Evolutionary conservation across 306 rosid genomes (phyloP).

Genomic region (Rosa chinensis): DNA sequence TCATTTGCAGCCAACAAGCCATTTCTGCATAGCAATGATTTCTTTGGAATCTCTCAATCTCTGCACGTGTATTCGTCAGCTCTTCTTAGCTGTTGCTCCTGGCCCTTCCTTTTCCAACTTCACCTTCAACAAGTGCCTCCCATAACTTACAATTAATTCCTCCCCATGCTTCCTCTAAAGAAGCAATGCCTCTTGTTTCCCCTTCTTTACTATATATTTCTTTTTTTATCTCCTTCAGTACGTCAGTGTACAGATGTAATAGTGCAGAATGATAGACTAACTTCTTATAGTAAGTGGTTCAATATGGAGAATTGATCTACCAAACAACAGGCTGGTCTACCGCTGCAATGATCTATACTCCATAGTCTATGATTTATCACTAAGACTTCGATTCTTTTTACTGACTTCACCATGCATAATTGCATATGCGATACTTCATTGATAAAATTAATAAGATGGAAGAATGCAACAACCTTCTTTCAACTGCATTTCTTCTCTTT

Average conservation of each 20-base stretch:
- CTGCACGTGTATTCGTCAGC: slow-evolving; percentile 49
- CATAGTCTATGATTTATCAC: too few relatives aligned
- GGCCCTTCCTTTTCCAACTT: slow-evolving; percentile 14
- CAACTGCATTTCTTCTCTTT: neutral
- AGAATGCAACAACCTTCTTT: neutral
- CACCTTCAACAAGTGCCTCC: slow-evolving; percentile 37
- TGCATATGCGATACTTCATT: neutral
- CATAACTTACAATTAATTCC: slow-evolving; percentile 53
- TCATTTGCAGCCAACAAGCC: slow-evolving; percentile 28
- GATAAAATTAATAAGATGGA: neutral
- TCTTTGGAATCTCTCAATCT: slow-evolving; percentile 39
- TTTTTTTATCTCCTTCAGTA: neutral
- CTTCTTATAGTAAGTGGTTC: too few relatives aligned
- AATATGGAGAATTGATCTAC: too few relatives aligned
- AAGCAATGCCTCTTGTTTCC: slow-evolving; percentile 33
- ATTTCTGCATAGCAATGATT: slow-evolving; percentile 36
- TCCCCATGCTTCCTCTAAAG: slow-evolving; percentile 75
- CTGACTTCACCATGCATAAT: neutral
- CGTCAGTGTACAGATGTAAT: neutral
- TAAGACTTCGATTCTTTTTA: too few relatives aligned
- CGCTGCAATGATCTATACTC: neutral
- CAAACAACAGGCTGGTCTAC: neutral
- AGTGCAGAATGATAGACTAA: too few relatives aligned
- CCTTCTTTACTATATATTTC: slow-evolving; percentile 13
- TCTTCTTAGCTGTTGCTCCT: slow-evolving; percentile 57